These are phyloP conservation scores for Kalmusia sp. DNA, from an alignment of 2,329 filamentous ascomycete genomes.

Conservation along the genomic window DNA sequence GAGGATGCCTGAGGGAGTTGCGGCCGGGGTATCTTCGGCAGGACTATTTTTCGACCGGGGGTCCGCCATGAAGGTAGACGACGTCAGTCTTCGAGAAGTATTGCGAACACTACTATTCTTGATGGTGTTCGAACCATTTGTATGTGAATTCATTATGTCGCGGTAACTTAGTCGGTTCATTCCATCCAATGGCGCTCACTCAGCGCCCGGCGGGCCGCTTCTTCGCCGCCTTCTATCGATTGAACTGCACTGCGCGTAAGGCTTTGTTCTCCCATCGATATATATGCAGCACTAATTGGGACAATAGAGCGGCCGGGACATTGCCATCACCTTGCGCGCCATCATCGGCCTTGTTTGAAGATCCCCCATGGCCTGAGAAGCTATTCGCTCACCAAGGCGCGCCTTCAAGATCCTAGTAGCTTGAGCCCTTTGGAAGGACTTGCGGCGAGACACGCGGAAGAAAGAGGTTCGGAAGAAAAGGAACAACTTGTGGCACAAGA, in stretches of 20 bases:
- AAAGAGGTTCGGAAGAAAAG: no score
- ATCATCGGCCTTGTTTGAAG: background rate
- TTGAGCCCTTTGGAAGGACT: background rate
- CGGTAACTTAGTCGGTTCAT: background rate
- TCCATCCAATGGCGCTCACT: constrained; percentile 14
- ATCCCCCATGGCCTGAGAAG: background rate
- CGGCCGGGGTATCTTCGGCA: constrained; percentile 16
- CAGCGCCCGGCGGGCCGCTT: constrained; percentile 41
- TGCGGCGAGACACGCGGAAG: background rate
- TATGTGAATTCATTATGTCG: background rate
- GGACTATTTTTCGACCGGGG: constrained; percentile 21
- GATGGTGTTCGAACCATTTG: background rate
- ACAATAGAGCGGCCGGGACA: background rate
- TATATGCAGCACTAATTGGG: background rate
- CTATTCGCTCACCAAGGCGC: background rate
- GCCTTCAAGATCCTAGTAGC: background rate
- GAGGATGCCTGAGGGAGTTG: constrained; percentile 11
- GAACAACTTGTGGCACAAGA: no score
- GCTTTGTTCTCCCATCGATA: background rate
- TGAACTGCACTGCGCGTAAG: constrained; percentile 43
- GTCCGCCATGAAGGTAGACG: background rate
- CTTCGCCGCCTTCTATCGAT: constrained; percentile 54
- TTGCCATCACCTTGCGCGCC: background rate
- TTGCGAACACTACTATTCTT: background rate
- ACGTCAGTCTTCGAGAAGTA: background rate